phyloP scores from a whole-genome alignment of 106 monocot genomes.

The Acorus calamus region DNA sequence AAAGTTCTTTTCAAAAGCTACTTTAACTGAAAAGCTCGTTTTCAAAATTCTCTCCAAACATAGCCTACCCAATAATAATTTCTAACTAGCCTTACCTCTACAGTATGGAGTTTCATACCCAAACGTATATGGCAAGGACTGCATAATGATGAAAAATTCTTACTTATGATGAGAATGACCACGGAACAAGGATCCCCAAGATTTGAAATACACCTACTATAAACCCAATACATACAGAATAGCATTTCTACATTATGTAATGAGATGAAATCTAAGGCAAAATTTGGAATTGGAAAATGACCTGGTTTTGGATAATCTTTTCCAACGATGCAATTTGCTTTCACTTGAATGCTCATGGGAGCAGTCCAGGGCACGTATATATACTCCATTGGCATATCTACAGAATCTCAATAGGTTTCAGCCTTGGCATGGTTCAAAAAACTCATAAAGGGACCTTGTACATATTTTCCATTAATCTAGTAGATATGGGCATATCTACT shows the following conservation, averaged over 20 bases:
- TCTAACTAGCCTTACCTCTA: no score
- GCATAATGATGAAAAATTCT: no score
- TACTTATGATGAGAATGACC: background rate
- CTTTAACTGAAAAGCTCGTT: no score
- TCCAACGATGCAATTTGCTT: slow-evolving; percentile 81
- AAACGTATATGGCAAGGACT: no score
- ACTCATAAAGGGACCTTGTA: no score
- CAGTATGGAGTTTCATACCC: no score
- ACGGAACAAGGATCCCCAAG: background rate
- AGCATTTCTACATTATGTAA: background rate
- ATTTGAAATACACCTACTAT: background rate
- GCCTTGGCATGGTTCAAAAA: no score
- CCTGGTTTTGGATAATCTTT: slow-evolving; percentile 82
- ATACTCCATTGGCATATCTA: slow-evolving; percentile 84
- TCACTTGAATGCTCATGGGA: slow-evolving; percentile 57
- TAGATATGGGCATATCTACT: no score
- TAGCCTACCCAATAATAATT: no score
- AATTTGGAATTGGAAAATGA: slow-evolving; percentile 3
- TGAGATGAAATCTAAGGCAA: no score
- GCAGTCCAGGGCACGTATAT: slow-evolving; percentile 95
- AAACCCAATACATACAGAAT: background rate
- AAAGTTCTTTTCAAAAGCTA: no score
- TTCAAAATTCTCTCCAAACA: background rate
- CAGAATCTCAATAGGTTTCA: background rate
- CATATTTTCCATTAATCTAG: no score